These are phyloP conservation scores for Phaffia rhodozyma DNA, from an alignment of 1,284 basidiomycete genomes.

Conservation along the genomic window DNA sequence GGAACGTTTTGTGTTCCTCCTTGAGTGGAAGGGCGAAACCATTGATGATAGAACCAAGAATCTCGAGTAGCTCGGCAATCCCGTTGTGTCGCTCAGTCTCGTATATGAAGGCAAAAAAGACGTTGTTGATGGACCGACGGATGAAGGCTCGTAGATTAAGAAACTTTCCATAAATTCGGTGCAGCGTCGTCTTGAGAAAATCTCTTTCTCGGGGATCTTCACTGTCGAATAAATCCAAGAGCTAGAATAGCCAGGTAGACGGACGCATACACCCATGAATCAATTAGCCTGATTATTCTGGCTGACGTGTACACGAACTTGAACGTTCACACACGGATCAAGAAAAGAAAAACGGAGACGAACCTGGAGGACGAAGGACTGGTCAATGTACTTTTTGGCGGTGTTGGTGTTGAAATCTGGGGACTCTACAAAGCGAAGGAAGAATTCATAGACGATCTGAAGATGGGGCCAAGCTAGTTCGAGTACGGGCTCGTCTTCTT, in stretches of 20 bases:
- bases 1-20: conserved; percentile 98
- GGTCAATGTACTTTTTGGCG: conserved; percentile 96
- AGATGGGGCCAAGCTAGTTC: conserved; percentile 99
- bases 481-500: conserved; percentile 97
- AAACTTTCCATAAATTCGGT: conserved; percentile 99
- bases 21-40: conserved; percentile 97
- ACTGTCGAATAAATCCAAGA: conserved; percentile 96
- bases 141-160: conserved; percentile 97
- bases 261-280: no score
- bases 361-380: conserved; percentile 74
- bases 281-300: no score
- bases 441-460: conserved; percentile 99
- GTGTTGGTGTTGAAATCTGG: conserved; percentile 97
- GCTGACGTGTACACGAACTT: no score
- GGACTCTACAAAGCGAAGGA: conserved; percentile 96
- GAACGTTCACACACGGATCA: no score
- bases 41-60: conserved; percentile 98
- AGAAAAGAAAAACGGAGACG: conserved; percentile 17
- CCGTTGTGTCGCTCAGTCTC: conserved; percentile 99
- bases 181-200: conserved; percentile 97
- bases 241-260: conserved; percentile 33
- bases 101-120: conserved; percentile 98
- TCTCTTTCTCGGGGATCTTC: conserved; percentile 98
- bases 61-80: conserved; percentile 95
- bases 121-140: conserved; percentile 97